These are phyloP conservation scores for Parafenestella ontariensis DNA, from an alignment of 2,329 filamentous ascomycete species.

Conservation along the genomic window DNA sequence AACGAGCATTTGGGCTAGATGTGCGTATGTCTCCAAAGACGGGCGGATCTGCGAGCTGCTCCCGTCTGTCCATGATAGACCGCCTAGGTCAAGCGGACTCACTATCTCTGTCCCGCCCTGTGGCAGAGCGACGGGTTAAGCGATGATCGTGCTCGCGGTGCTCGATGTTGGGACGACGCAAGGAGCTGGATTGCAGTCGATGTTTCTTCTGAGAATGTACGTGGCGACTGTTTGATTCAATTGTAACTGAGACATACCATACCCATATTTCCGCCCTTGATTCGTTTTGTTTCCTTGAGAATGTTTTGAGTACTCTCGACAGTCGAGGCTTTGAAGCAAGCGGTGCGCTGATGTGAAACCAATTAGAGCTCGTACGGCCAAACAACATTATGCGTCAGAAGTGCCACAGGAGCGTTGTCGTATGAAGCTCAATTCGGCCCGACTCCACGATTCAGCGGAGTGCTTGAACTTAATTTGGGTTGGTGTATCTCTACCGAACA, in stretches of 20 bases:
- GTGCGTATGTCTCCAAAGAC: slow-evolving; percentile 5
- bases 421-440: slow-evolving; percentile 18
- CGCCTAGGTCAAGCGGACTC: slow-evolving; percentile 2
- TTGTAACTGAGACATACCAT: slow-evolving; percentile 2
- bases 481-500: slow-evolving; percentile 3
- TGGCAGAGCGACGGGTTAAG: slow-evolving; percentile 19
- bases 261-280: not conserved
- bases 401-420: slow-evolving; percentile 13
- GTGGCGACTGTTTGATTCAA: slow-evolving; percentile 2
- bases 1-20: not conserved
- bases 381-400: not conserved
- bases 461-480: not conserved
- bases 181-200: slow-evolving; percentile 16
- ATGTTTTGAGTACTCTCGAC: not conserved
- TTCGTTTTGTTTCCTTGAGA: not conserved
- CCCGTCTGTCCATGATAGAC: not conserved
- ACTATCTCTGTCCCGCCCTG: slow-evolving; percentile 19
- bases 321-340: no score
- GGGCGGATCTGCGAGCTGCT: slow-evolving; percentile 15
- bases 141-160: slow-evolving; percentile 3
- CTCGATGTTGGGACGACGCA: slow-evolving; percentile 9
- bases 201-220: slow-evolving; percentile 13
- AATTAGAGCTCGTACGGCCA: no score
- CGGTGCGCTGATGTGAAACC: no score
- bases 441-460: not conserved